Conservation (phyloP, 2,329 filamentous ascomycete species). For the Tolypocladium tundrense region DNA sequence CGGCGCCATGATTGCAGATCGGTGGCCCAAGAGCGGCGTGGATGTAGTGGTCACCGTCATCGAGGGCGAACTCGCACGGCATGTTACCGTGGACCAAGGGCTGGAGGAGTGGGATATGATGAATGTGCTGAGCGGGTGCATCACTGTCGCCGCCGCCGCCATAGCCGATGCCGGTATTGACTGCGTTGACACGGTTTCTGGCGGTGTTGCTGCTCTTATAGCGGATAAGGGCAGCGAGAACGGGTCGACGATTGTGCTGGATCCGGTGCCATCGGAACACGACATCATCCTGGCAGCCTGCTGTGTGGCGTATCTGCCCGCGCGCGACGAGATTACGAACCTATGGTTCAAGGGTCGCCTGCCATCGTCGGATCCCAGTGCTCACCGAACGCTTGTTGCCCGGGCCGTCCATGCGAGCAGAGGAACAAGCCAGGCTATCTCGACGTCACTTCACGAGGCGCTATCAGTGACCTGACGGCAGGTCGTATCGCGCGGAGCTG, state of each 20-base stretch:
- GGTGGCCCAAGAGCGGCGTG: constrained; percentile 98
- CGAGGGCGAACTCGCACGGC: constrained; percentile 79
- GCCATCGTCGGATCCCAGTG: constrained; percentile 25
- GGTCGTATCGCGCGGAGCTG: neutral
- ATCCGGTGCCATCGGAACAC: constrained; percentile 77
- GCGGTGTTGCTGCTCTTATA: constrained; percentile 79
- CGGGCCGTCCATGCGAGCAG: constrained; percentile 31
- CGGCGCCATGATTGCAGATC: constrained; percentile 81
- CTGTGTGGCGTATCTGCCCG: constrained; percentile 81
- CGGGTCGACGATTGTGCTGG: constrained; percentile 51
- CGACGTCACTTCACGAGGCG: constrained; percentile 25
- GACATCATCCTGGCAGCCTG: constrained; percentile 69
- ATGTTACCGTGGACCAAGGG: constrained; percentile 32
- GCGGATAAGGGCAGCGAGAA: constrained; percentile 20
- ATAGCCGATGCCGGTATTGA: constrained; percentile 93
- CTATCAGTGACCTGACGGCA: constrained; percentile 4
- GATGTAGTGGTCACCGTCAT: constrained; percentile 89
- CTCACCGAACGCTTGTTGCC: constrained; percentile 24
- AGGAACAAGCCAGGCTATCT: constrained; percentile 21
- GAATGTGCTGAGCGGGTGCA: constrained; percentile 83
- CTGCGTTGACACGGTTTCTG: constrained; percentile 81
- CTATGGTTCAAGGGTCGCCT: constrained; percentile 79
- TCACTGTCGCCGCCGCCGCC: constrained; percentile 87
- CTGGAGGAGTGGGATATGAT: constrained; percentile 76
- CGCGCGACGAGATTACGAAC: constrained; percentile 84